A percentile compares a stretch with the other conserved stretches of the same genome.
Conservation (phyloP, 495 filamentous ascomycete genomes). For the Tuber calosporum region DNA sequence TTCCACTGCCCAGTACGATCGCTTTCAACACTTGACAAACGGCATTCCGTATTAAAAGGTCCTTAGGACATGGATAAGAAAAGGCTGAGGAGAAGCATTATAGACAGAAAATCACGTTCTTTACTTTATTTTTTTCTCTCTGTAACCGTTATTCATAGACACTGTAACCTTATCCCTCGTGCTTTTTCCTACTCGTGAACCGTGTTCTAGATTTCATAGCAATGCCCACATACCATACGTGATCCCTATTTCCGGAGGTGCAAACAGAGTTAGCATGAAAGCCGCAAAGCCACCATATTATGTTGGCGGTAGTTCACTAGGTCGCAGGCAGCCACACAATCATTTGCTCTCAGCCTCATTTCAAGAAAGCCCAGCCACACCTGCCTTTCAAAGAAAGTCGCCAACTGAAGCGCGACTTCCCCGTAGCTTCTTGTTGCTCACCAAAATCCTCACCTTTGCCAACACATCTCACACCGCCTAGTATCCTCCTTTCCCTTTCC, state of each 20-base stretch:
- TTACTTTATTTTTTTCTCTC: background rate
- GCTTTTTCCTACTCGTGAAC: background rate
- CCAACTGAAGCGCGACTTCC: conserved; percentile 34
- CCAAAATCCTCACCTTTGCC: conserved; percentile 17
- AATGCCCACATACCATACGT: background rate
- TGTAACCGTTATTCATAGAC: background rate
- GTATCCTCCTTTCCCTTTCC: conserved; percentile 13
- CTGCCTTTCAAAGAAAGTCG: conserved; percentile 19
- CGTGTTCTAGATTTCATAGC: background rate
- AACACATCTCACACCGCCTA: conserved; percentile 22
- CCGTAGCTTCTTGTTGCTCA: conserved; percentile 20
- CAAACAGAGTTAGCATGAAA: background rate
- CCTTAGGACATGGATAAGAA: background rate
- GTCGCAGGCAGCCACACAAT: background rate
- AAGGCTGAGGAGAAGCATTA: background rate
- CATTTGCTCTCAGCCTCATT: conserved; percentile 6
- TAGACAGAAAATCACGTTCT: background rate
- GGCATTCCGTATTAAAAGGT: conserved; percentile 74
- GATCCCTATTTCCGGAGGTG: background rate
- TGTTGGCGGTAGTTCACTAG: background rate
- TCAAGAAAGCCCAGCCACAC: conserved; percentile 30
- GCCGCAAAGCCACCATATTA: background rate
- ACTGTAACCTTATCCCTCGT: background rate
- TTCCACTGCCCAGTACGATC: conserved; percentile 87
- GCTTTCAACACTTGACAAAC: conserved; percentile 94